Base-by-base conservation (phyloP, 768 basidiomycete genomes). In the Suillus luteus region DNA sequence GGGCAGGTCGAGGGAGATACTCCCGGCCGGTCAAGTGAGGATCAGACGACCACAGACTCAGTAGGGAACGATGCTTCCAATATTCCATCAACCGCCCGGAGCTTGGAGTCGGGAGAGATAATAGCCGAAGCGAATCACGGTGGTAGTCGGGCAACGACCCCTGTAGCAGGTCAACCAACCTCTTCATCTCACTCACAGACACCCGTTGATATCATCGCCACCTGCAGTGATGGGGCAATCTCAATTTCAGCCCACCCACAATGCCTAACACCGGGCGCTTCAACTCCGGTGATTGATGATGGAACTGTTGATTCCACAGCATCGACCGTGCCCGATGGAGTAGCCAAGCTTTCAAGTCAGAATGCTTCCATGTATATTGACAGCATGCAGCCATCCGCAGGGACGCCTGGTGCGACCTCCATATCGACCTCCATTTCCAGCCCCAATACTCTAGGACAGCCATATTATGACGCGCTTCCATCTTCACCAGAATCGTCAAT, bases 401-500 rank as follows among this genome's bases (percentile, higher is more conserved):
- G 61, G 60, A 68, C 68, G 66, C 64, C 66, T 69, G 62, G 64
- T 66, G 67, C 65, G 40, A 51, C 66, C 59, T 70, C 73, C 37
- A 65, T 73, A 64, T 62, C 75, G 58, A 72, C 73, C 5, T 76
- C 74, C 35, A 64, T 70, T 51, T 71, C 69, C 52, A 70, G 70
- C 62, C 59, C 64, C 57, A 66, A 72, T 65, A 62, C 64, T 63
- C 62, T 67, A 68, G 68, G 65, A 60, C 67, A 65, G 38, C 62
- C 59, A 55, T 71, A 75, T 62, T 84, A 82, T 68, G 80, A 79
- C 62, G 72, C 76, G 55, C 72, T 83, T 44, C 79, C 79, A 46
- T 83, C 84, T 59, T 80, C 82, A 35, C 79, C 80, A 5, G 82
- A 81, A 55, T 82, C 80, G 9, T 43, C 57, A 24, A 55, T 60